phyloP scores from a whole-genome alignment of 495 filamentous ascomycete species.

The Tuber aestivum region DNA sequence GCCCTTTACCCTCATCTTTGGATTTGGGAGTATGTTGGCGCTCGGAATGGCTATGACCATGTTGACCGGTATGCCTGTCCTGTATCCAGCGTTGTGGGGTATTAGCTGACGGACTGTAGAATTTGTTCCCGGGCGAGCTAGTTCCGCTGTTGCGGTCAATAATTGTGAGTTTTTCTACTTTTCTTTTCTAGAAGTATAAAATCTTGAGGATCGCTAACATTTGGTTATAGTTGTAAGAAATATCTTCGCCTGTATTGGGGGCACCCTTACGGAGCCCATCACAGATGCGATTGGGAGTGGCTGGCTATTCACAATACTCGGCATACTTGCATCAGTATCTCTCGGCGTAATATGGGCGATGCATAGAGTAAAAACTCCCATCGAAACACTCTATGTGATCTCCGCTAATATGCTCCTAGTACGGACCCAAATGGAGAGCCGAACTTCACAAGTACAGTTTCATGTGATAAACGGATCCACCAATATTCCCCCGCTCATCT shows the following conservation, averaged over 20 bases:
- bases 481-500: background rate
- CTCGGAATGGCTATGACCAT: conserved; percentile 74
- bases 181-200: background rate
- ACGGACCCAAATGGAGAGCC: conserved; percentile 33
- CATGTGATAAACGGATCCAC: background rate
- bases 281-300: conserved; percentile 80
- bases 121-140: conserved; percentile 74
- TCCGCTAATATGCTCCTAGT: conserved; percentile 7
- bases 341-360: conserved; percentile 37
- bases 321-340: conserved; percentile 55
- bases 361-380: conserved; percentile 24
- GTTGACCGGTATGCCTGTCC: conserved; percentile 51
- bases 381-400: background rate
- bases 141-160: conserved; percentile 74
- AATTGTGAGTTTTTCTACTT: conserved; percentile 52
- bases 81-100: conserved; percentile 27
- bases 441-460: conserved; percentile 22
- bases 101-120: conserved; percentile 49
- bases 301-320: conserved; percentile 80
- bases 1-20: conserved; percentile 84
- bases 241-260: conserved; percentile 74
- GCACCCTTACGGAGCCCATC: conserved; percentile 66
- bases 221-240: conserved; percentile 60
- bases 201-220: background rate
- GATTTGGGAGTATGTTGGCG: conserved; percentile 80